Evolutionary conservation across 305 asterid species (phyloP).

Genomic region (Fraxinus latifolia): DNA sequence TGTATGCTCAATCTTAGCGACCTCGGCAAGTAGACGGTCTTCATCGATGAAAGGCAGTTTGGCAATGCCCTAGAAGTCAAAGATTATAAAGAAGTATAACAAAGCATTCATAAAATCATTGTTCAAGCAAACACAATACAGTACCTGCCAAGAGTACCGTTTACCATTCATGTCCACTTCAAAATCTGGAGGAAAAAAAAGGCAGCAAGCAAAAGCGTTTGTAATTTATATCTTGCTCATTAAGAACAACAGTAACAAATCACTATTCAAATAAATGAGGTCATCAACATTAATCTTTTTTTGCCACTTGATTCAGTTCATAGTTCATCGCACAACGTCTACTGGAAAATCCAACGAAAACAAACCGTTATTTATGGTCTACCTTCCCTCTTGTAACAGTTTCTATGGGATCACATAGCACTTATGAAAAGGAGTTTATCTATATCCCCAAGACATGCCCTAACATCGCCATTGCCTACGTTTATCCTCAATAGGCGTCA

Average conservation of each 20-base stretch:
- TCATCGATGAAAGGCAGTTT: conserved; percentile 95
- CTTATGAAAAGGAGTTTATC: not conserved
- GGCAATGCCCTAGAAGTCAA: conserved; percentile 66
- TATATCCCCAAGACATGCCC: not conserved
- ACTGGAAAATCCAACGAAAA: not conserved
- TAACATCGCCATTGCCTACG: not conserved
- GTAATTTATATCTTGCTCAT: conserved; percentile 9
- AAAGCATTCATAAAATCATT: not conserved
- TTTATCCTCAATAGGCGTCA: not conserved
- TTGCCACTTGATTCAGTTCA: not conserved
- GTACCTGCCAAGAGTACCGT: conserved; percentile 93
- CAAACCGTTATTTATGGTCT: not conserved
- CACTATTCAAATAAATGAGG: not conserved
- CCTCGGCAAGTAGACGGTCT: conserved; percentile 78
- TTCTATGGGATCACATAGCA: not conserved
- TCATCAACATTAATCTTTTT: not conserved
- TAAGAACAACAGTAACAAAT: not conserved
- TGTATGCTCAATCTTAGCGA: conserved; percentile 79
- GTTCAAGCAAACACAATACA: conserved; percentile 1
- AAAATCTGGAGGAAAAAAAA: conserved; percentile 55
- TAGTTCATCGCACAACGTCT: not conserved
- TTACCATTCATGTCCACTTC: conserved; percentile 98
- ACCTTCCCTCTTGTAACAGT: not conserved
- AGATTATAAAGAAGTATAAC: not conserved
- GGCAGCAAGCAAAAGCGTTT: conserved; percentile 1